Evolutionary conservation across 257 asterid species (phyloP), one percentile per base, ranked within the genome.

Genomic region (Cynanchum wilfordii): DNA sequence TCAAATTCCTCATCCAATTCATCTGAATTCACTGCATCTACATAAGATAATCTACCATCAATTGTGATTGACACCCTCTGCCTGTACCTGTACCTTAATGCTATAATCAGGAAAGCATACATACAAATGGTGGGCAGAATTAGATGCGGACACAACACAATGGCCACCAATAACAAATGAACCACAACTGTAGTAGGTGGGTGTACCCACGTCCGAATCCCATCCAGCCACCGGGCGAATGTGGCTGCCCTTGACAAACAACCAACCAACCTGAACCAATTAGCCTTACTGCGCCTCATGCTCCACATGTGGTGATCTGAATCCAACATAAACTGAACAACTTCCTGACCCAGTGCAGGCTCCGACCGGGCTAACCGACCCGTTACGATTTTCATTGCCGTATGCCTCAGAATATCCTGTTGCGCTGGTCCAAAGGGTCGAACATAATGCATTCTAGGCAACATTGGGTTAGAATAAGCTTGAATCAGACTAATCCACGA

Each of bases 281-380:
- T 93, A 1, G 97, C 96, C 87, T 93, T 93, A 84, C 98, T 89
- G 7, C 96, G 76, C 68, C 98, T 86, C 96, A 93, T 86, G 85
- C 97, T 93, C 98, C 97, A 93, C 81, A 89, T 84, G 62, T 90
- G 95, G 69, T 81, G 86, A 71, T 93, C 96, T 2, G 96, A 82
- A 62, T 93, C 98, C 76, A 93, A 68, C 93, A 93, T 89, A 82
- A 82, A 93, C 62, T 93, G 97, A 1, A 93, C 97, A 63, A 93
- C 98, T 78, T 90, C 97, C 40, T 84, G 96, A 10, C 95, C 97
- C 67, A 93, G 20, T 2, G 96, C 89, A 0, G 97, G 98, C 38
- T 93, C 97, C 10, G 98, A 90, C 19, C 98, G 81, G 60, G 95
- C 97, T 60, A 93, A 47, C 60, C 90, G 78, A 0, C 89, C 83